Base-by-base conservation (phyloP, 139 green algal genomes). In the Gonium pectorale region DNA sequence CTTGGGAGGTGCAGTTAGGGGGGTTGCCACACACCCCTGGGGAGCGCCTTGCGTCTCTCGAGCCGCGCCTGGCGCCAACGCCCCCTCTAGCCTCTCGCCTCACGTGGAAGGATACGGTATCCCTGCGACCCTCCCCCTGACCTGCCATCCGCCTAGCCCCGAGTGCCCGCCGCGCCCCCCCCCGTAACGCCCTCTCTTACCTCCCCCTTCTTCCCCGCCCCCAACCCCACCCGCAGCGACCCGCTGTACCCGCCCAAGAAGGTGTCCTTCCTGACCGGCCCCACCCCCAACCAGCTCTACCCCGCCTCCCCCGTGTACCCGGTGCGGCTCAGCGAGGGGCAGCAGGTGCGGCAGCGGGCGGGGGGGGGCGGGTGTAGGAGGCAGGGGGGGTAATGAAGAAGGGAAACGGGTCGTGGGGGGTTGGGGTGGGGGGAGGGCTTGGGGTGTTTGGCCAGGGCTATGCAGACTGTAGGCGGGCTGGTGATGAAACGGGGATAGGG, bases 251-350 rank as follows among this genome's bases (percentile, higher is more conserved):
- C 82, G 0, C 82, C 82, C 0, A 17, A 15, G 44, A 73, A 64
- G 19, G 71, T 87, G 15, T 81, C 67, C 62, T 87, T 87, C 71
- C 54, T 82, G 29, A 72, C 75, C 22, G 82, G 82, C 33, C 82
- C 82, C 60, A 82, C 71, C 22, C 82, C 82, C 68, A 82, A 70
- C 56, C 82, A 87, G 82, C 70, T 87, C 43, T 87, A 87, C 82
- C 82, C 82, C 60, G 82, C 82, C 17, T 87, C 82, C 0, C 82
- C 82, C 0, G 15, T 75, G 1, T 87, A 87, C 82, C 70, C 70
- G 0, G 67, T 69, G 13, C 69, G 60, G 19, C 82, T 80, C 56
- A 82, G 60, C 26, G 82, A 87, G 21, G 35, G 2, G 8, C 31
- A 40, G 9, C 82, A 87, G 82, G 82, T 83, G 63, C 22, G 71